Evolutionary conservation across 2,329 filamentous ascomycete genomes (phyloP).

Genomic region (Beauveria scarabaeidicola): DNA sequence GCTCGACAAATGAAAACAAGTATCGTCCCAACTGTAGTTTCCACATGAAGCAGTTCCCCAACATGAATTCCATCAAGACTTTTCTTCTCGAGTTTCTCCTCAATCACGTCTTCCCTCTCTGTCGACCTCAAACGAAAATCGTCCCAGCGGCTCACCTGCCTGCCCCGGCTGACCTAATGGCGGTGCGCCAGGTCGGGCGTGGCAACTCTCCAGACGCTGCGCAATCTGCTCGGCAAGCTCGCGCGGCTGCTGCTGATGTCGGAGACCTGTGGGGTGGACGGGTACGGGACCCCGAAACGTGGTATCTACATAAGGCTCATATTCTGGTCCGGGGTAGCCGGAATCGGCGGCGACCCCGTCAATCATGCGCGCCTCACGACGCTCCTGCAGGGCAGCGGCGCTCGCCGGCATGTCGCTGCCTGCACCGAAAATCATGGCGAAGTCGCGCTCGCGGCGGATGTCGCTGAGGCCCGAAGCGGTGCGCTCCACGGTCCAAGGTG

Average conservation of each 20-base stretch:
- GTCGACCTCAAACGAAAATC: conserved; percentile 49
- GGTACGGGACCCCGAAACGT: conserved; percentile 51
- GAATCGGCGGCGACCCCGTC: conserved; percentile 57
- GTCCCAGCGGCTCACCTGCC: conserved; percentile 41
- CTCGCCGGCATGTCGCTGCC: conserved; percentile 34
- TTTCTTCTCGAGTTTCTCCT: neutral
- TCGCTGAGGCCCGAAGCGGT: conserved; percentile 43
- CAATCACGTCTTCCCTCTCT: conserved; percentile 24
- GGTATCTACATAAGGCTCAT: conserved; percentile 55
- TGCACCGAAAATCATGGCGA: conserved; percentile 17
- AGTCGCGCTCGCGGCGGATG: conserved; percentile 22
- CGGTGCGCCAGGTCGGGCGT: conserved; percentile 29
- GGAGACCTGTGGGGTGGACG: conserved; percentile 17
- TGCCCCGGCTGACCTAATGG: conserved; percentile 34
- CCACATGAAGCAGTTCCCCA: neutral
- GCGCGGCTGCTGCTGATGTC: conserved; percentile 18
- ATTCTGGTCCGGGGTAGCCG: conserved; percentile 38
- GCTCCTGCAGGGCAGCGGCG: conserved; percentile 40
- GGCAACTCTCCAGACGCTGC: conserved; percentile 45
- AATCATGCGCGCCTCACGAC: conserved; percentile 54
- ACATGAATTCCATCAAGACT: neutral
- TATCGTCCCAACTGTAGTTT: neutral
- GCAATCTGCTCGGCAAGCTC: conserved; percentile 59
- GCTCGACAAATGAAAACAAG: neutral
- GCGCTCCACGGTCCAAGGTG: conserved; percentile 38